Evolutionary conservation across 371 early-diverging fungal genomes (phyloP), one percentile per base, ranked within the genome.

Genomic region (Lichtheimia corymbifera): DNA sequence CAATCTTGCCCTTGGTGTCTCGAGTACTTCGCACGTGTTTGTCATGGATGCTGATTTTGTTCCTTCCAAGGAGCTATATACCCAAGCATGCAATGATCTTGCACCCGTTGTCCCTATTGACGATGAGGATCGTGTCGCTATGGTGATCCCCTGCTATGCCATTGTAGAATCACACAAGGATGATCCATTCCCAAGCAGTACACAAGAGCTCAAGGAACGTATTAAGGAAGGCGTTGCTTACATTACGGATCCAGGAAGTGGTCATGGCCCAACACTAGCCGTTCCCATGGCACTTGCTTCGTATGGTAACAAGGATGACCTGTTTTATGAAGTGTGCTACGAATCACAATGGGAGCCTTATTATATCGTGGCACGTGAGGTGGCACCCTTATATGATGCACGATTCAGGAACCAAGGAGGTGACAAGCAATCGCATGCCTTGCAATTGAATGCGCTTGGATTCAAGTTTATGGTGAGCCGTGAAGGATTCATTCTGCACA

Each of bases 261-360:
- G 88, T 0, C 86, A 86, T 62, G 86, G 86, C 0, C 86, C 88
- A 5, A 88, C 86, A 1, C 59, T 73, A 20, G 80, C 73, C 0
- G 53, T 58, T 5, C 65, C 77, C 24, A 58, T 80, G 18, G 22
- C 22, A 22, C n/a, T 22, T 7, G 22, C 47, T 22, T 80, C 67
- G 15, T 66, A 77, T 50, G 73, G 68, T 55, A 40, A 67, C 45
- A 17, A 66, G 70, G 22, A 43, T 61, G 11, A 35, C 56, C 24
- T 61, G 56, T 50, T 64, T 40, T 87, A 83, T 54, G 85, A 87
- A 65, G 85, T 85, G 7, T 88, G 88, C 54, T 88, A 77, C 65
- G 89, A 87, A 59, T 86, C 86, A 0, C 87, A 86, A 54, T 88
- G 89, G 88, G 88, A 88, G 50, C 89, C 87, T 2, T 87, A 88